Conservation (phyloP, 148 eudicot genomes). For the Silene conica region DNA sequence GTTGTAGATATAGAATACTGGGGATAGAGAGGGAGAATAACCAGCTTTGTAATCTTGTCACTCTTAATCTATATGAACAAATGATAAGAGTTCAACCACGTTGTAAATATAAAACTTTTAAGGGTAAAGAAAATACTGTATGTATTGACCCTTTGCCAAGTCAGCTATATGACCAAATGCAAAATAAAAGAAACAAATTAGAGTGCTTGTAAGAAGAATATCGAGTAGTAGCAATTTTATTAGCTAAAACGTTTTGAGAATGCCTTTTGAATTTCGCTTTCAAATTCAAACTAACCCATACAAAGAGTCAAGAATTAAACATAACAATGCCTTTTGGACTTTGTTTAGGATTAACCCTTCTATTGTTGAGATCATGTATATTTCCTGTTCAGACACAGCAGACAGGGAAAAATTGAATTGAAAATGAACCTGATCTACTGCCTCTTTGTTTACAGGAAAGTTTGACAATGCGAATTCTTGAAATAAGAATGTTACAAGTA, state of each 20-base stretch:
- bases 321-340: not conserved
- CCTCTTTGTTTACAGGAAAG: too few species aligned
- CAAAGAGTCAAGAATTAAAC: not conserved
- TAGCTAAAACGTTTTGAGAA: not conserved
- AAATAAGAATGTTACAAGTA: too few species aligned
- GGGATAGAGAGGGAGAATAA: constrained; percentile 87
- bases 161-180: not conserved
- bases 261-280: too few species aligned
- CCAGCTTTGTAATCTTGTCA: constrained; percentile 76
- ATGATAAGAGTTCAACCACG: constrained; percentile 17
- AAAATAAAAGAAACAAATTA: not conserved
- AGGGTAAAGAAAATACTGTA: not conserved
- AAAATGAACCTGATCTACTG: too few species aligned
- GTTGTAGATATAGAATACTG: constrained; percentile 94
- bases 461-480: too few species aligned
- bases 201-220: not conserved
- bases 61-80: constrained; percentile 59
- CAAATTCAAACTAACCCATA: not conserved
- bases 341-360: not conserved
- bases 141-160: not conserved
- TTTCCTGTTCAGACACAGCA: too few species aligned
- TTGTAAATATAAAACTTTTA: not conserved
- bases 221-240: not conserved
- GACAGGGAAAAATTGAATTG: too few species aligned
- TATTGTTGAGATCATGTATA: too few species aligned